Conservation (phyloP, 768 basidiomycete genomes). For the Suillus weaverae region DNA sequence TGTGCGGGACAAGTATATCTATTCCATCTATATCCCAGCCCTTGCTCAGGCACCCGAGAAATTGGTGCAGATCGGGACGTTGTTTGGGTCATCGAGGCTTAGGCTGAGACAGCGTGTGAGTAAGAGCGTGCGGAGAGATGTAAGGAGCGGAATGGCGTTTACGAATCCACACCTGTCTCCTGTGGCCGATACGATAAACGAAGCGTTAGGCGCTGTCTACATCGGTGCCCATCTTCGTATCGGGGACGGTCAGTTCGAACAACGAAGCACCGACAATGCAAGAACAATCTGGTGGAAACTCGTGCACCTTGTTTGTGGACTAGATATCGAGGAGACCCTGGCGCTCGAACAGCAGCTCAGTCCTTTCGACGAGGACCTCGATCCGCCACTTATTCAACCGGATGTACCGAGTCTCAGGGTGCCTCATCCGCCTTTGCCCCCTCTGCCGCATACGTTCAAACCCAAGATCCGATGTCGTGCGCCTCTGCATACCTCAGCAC, state of each 20-base stretch:
- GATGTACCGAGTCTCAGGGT: constrained; percentile 21
- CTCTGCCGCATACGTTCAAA: constrained; percentile 19
- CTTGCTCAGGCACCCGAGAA: background rate
- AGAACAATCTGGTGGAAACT: constrained; percentile 58
- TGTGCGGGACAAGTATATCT: constrained; percentile 39
- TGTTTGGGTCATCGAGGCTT: constrained; percentile 61
- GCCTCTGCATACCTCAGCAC: constrained; percentile 33
- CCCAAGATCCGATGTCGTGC: constrained; percentile 38
- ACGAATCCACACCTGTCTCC: constrained; percentile 46
- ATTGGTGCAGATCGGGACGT: background rate
- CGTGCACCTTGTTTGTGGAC: constrained; percentile 46
- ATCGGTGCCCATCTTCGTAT: constrained; percentile 68
- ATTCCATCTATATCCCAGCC: constrained; percentile 32
- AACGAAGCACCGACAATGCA: constrained; percentile 41
- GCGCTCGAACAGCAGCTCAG: constrained; percentile 23
- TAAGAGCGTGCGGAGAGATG: constrained; percentile 41
- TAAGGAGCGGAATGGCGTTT: constrained; percentile 61
- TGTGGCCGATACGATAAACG: constrained; percentile 45
- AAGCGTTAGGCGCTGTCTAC: constrained; percentile 47
- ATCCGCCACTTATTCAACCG: constrained; percentile 21
- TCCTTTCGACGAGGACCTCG: constrained; percentile 5
- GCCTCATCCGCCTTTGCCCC: constrained; percentile 29
- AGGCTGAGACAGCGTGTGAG: constrained; percentile 44
- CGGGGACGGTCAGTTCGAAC: constrained; percentile 64
- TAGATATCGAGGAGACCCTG: constrained; percentile 37